Evolutionary conservation across 2,329 filamentous ascomycete species (phyloP), one percentile per base, ranked within the genome.

Genomic region (Sporothrix luriei): DNA sequence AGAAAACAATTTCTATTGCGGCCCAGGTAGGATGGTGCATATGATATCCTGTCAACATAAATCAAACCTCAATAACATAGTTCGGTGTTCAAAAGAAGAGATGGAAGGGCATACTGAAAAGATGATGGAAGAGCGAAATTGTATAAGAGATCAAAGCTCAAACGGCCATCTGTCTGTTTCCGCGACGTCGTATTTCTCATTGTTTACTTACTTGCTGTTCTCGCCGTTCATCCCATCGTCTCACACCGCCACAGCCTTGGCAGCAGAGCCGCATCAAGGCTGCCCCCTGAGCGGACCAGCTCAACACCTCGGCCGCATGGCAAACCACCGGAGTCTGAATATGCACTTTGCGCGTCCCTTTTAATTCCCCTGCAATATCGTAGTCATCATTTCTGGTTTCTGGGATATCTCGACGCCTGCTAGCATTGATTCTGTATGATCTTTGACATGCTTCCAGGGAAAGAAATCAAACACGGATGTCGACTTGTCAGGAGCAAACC

Each of bases 171-270:
- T 16, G 3, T 16, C 16, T 14, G 5, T 29, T 33, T n/a, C 33
- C 19, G 2, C 52, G 21, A 54, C 24, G 11, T 55, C 10, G 3
- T 13, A 14, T 11, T 19, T 13, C 11, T 61, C 33, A 24, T 43
- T 61, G 24, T 61, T 61, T 61, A 61, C 55, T 43, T 43, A 6
- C 9, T 21, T n/a, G n/a, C 33, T 43, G 21, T 43, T 43, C 10
- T 13, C 33, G n/a, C 10, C 5, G 55, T 61, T 61, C 55, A 61
- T 61, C 55, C 55, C 26, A 38, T 57, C n/a, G 21, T 24, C n/a
- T 38, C 9, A 14, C 55, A 61, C 55, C 55, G 55, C 55, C 13
- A 33, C n/a, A 43, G 33, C 55, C 38, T 43, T 24, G 19, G 13
- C 43, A 16, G 55, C 33, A 61, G 55, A 61, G 55, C 55, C 55